Evolutionary conservation across 202 grass and related monocot species (phyloP).

Genomic region (Hordeum pubiflorum): DNA sequence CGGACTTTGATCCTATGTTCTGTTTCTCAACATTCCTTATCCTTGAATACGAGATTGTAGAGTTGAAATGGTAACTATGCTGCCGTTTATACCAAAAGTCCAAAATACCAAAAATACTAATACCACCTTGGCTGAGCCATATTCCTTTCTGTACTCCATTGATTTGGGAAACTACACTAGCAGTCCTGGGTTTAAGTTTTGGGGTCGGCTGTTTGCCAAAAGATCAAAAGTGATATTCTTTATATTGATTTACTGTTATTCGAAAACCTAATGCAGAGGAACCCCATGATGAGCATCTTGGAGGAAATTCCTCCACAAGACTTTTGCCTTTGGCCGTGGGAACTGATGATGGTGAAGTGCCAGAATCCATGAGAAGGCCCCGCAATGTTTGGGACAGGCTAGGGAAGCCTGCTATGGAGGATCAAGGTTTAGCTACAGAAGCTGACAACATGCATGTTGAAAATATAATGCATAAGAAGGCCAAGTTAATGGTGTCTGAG

Average conservation of each 20-base stretch:
- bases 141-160: not conserved
- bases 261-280: constrained; percentile 40
- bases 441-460: constrained; percentile 18
- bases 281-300: constrained; percentile 9
- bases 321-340: constrained; percentile 23
- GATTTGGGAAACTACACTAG: not conserved
- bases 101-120: not conserved
- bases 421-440: constrained; percentile 23
- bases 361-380: constrained; percentile 31
- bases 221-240: not conserved
- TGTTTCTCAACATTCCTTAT: not conserved
- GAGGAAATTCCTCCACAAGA: constrained; percentile 32
- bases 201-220: not conserved
- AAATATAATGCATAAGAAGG: constrained; percentile 36
- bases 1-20: not conserved
- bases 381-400: constrained; percentile 75
- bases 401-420: constrained; percentile 37
- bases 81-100: not conserved
- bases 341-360: constrained; percentile 19
- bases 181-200: not conserved
- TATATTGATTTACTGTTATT: constrained; percentile 16
- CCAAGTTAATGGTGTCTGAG: constrained; percentile 29
- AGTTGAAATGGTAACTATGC: not conserved
- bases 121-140: not conserved
- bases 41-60: not conserved